phyloP scores from a whole-genome alignment of 768 basidiomycete species.

The Sutorius australiensis region DNA sequence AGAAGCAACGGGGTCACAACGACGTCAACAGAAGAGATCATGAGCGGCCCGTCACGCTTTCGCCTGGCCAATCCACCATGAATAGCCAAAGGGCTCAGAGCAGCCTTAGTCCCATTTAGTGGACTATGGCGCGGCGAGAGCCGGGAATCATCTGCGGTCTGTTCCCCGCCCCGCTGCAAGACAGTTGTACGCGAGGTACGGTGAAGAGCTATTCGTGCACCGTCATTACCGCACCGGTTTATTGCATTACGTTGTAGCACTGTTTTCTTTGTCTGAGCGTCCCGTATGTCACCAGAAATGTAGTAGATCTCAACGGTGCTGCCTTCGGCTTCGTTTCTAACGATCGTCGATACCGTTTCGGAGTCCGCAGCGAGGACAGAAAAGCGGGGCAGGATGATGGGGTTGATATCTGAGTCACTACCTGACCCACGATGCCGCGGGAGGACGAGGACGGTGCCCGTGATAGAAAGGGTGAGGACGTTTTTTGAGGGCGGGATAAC shows the following conservation, averaged over 20 bases:
- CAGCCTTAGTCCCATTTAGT: slow-evolving; percentile 14
- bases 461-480: slow-evolving; percentile 60
- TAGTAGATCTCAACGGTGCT: slow-evolving; percentile 60
- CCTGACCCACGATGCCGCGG: slow-evolving; percentile 36
- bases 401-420: slow-evolving; percentile 38
- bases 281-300: slow-evolving; percentile 51
- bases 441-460: slow-evolving; percentile 60
- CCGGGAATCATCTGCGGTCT: slow-evolving; percentile 17
- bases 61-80: slow-evolving; percentile 35
- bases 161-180: slow-evolving; percentile 19
- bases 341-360: slow-evolving; percentile 53
- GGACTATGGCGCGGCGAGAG: slow-evolving; percentile 22
- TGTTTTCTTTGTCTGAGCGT: slow-evolving; percentile 60
- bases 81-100: slow-evolving; percentile 12
- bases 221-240: slow-evolving; percentile 59
- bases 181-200: slow-evolving; percentile 29
- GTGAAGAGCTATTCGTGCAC: slow-evolving; percentile 55
- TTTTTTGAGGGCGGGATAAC: slow-evolving; percentile 62
- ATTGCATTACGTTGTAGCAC: slow-evolving; percentile 58
- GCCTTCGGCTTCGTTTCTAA: slow-evolving; percentile 56
- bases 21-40: slow-evolving; percentile 57
- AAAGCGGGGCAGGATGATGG: slow-evolving; percentile 65
- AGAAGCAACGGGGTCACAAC: slow-evolving; percentile 49
- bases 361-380: slow-evolving; percentile 64
- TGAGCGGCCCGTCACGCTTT: slow-evolving; percentile 51